Percentiles rank a stretch among this genome's conserved stretches.
These are phyloP conservation scores for Simplicillium sp. DNA, from an alignment of 2,329 filamentous ascomycete species.

Conservation along the genomic window DNA sequence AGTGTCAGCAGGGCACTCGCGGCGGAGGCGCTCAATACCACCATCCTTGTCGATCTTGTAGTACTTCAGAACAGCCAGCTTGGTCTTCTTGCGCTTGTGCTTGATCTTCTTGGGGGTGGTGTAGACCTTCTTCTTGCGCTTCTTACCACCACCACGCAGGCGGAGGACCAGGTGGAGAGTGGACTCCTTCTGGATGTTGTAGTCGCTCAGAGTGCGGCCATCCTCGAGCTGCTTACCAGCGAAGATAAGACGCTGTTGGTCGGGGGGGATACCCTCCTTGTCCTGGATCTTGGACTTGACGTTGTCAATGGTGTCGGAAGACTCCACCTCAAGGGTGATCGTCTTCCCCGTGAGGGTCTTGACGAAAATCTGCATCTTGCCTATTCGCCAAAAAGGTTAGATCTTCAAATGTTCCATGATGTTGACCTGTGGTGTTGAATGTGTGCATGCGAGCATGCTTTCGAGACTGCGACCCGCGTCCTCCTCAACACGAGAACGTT, in stretches of 20 bases:
- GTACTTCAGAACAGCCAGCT: constrained; percentile 99
- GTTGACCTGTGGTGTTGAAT: too few relatives aligned
- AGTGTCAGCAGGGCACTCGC: constrained; percentile 90
- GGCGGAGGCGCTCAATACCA: constrained; percentile 98
- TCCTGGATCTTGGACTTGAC: constrained; percentile 98
- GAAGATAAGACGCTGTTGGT: constrained; percentile 99
- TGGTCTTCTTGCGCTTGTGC: constrained; percentile 99
- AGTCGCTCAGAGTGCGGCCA: constrained; percentile 96
- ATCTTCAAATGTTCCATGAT: constrained; percentile 7
- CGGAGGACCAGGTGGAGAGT: constrained; percentile 97
- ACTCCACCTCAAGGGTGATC: constrained; percentile 99
- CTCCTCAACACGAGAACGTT: too few relatives aligned
- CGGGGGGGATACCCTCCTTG: constrained; percentile 99
- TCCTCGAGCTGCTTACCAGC: constrained; percentile 99
- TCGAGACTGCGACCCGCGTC: too few relatives aligned
- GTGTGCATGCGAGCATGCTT: too few relatives aligned
- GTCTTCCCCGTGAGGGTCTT: constrained; percentile 97
- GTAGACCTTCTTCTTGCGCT: constrained; percentile 99
- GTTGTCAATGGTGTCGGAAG: constrained; percentile 99
- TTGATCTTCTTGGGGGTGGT: constrained; percentile 99
- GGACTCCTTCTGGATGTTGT: constrained; percentile 99
- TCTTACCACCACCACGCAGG: constrained; percentile 98
- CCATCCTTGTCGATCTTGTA: constrained; percentile 99
- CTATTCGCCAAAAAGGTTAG: constrained; percentile 36
- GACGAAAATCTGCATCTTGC: constrained; percentile 71